These are phyloP conservation scores for Suillus spraguei DNA, from an alignment of 768 basidiomycete species.

Conservation along the genomic window DNA sequence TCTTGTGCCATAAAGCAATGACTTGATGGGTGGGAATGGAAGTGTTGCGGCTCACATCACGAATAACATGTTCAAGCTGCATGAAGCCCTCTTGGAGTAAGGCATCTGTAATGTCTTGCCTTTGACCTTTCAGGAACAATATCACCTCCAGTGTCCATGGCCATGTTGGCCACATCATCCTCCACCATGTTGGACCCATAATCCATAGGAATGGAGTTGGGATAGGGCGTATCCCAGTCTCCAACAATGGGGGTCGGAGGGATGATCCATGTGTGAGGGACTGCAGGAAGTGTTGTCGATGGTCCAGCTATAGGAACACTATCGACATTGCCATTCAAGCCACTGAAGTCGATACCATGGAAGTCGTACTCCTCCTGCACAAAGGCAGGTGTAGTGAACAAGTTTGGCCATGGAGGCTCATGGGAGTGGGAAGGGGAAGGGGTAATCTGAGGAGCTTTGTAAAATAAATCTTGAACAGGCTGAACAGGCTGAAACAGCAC, in stretches of 20 bases:
- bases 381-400: background rate
- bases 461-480: background rate
- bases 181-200: background rate
- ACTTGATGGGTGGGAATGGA: slow-evolving; percentile 12
- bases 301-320: background rate
- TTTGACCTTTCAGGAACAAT: background rate
- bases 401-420: background rate
- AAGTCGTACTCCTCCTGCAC: background rate
- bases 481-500: background rate
- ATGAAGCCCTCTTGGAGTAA: slow-evolving; percentile 5
- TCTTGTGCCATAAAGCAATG: slow-evolving; percentile 10
- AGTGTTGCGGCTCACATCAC: background rate
- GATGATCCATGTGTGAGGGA: background rate
- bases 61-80: slow-evolving; percentile 2
- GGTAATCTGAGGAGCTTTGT: background rate
- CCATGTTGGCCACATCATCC: too few relatives aligned
- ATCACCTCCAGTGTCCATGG: background rate
- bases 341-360: background rate
- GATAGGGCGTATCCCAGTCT: background rate
- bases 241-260: background rate
- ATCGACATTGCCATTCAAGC: background rate
- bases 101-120: background rate
- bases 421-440: background rate
- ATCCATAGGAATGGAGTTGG: background rate
- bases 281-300: background rate